Evolutionary conservation across 176 grass and related monocot species (phyloP).

Genomic region (Phragmites australis): DNA sequence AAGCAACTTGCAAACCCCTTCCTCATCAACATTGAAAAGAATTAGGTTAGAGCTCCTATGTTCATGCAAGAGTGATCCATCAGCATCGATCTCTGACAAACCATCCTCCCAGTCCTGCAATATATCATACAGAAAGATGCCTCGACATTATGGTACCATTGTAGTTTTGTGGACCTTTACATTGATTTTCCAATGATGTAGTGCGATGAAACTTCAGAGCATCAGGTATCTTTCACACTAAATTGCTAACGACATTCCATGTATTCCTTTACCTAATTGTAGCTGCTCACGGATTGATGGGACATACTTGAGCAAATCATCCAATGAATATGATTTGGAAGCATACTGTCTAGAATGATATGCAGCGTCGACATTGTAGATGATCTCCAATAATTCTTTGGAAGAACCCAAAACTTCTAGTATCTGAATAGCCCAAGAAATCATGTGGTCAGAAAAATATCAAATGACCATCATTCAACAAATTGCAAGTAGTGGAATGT

Average conservation of each 20-base stretch:
- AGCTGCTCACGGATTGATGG: slow-evolving; percentile 66
- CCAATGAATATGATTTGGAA: slow-evolving; percentile 28
- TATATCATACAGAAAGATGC: slow-evolving; percentile 1
- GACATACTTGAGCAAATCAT: slow-evolving; percentile 65
- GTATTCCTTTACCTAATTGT: slow-evolving; percentile 44
- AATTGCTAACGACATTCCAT: slow-evolving; percentile 8
- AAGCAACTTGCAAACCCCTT: slow-evolving; percentile 74
- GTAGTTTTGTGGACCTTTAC: background rate
- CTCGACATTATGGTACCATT: slow-evolving; percentile 1
- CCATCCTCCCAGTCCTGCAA: slow-evolving; percentile 84
- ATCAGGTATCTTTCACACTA: background rate
- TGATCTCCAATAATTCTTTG: slow-evolving; percentile 54
- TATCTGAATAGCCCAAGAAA: slow-evolving; percentile 52
- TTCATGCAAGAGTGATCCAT: slow-evolving; percentile 63
- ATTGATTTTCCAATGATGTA: slow-evolving; percentile 16
- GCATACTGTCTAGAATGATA: slow-evolving; percentile 52
- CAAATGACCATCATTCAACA: background rate
- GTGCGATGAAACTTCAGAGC: background rate
- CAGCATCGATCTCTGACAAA: slow-evolving; percentile 54
- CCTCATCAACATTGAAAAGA: slow-evolving; percentile 64
- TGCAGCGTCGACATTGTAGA: slow-evolving; percentile 53
- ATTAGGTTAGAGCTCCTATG: slow-evolving; percentile 57
- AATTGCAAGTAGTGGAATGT: slow-evolving; percentile 13
- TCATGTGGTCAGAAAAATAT: background rate
- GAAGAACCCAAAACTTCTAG: slow-evolving; percentile 64